A percentile compares a stretch with the other conserved stretches of the same genome.
These are phyloP conservation scores for Quercus aquifolioides DNA, from an alignment of 306 rosid genomes.

Conservation along the genomic window DNA sequence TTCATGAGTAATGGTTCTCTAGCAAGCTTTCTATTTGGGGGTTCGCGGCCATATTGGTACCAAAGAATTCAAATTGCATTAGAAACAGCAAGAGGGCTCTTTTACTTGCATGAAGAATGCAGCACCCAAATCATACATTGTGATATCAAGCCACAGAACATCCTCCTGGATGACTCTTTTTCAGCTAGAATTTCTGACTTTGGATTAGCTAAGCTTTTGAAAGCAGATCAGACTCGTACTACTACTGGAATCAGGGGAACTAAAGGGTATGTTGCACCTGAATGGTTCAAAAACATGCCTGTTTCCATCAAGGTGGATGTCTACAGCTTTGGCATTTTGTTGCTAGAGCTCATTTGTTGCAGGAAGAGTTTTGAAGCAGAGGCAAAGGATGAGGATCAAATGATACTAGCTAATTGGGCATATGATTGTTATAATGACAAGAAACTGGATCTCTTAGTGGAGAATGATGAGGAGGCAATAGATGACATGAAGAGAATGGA, in stretches of 20 bases:
- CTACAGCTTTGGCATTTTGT: conserved; percentile 37
- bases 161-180: conserved; percentile 34
- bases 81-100: conserved; percentile 20
- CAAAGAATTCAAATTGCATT: conserved; percentile 25
- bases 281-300: conserved; percentile 31
- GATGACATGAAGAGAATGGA: conserved; percentile 19
- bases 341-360: conserved; percentile 39
- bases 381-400: background rate
- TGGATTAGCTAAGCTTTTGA: conserved; percentile 33
- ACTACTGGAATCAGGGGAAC: conserved; percentile 23
- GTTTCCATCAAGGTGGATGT: conserved; percentile 39
- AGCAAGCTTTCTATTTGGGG: conserved; percentile 28
- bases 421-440: conserved; percentile 24
- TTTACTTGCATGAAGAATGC: conserved; percentile 38
- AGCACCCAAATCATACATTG: conserved; percentile 32
- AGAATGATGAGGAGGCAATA: conserved; percentile 10
- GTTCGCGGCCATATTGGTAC: conserved; percentile 27
- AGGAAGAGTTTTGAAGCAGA: conserved; percentile 21
- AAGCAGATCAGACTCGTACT: conserved; percentile 20
- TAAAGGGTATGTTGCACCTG: conserved; percentile 35
- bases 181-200: conserved; percentile 32
- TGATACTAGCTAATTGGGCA: conserved; percentile 36
- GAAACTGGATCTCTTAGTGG: conserved; percentile 7
- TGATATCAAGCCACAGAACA: conserved; percentile 41
- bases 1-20: conserved; percentile 37